Base-by-base conservation (phyloP, 495 filamentous ascomycete genomes). In the Hyphodiscus hymeniophilus region DNA sequence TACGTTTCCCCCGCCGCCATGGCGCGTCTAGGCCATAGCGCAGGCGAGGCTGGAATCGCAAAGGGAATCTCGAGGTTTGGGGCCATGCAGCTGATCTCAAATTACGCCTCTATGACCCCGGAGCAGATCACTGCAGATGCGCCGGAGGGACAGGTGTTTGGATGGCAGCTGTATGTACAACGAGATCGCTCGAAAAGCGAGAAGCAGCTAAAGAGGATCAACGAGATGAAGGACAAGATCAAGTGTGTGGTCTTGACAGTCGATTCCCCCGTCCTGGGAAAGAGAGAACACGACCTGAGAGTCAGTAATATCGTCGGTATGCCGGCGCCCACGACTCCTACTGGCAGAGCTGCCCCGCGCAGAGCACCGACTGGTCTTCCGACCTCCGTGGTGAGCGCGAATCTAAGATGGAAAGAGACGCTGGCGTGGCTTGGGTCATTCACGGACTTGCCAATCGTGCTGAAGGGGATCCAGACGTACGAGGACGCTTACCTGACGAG, bases 91-190 rank as follows among this genome's bases (percentile, higher is more conserved):
- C 70, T 94, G 38, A 80, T 95, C 32, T 89, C 83, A 34, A 87
- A 94, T 64, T 95, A 94, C 61, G 88, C 91, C 1, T 87, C 81
- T 15, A 82, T 89, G 76, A 85, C 84, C 3, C 87, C 87, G 13
- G 91, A 97, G 65, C 83, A 95, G 61, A 87, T 95, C 51, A 81
- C 89, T 11, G 74, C 76, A 26, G 79, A 80, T 41, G 79, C 81
- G 2, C 54, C 65, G 10, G 71, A 78, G 0, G 80, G 74, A 3
- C 87, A 94, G 61, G 66, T 89, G 3, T 89, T 95, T 60, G 92
- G 91, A 32, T 95, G 87, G 84, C 91, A 97, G 67, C 65, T 97
- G 5, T 95, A 97, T 66, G 85, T 91, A 18, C 86, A 94, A 61
- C 79, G 69, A 2, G 84, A 89, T 36, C 79, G 87, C 10, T 68